Evolutionary conservation across 2,329 filamentous ascomycete species (phyloP).

Genomic region (Neonectria punicea): DNA sequence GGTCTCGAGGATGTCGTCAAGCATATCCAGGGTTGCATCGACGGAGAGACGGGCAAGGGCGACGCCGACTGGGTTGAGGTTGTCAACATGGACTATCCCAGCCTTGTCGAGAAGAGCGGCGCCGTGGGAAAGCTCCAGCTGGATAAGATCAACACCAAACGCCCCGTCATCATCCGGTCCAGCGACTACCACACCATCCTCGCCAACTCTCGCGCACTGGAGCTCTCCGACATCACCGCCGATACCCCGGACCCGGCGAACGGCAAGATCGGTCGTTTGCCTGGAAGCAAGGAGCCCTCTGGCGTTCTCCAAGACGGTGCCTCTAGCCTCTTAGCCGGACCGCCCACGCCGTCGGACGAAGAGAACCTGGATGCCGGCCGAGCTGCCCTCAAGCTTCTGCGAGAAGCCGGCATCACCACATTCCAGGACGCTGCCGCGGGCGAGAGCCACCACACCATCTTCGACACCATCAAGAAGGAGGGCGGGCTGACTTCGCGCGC

Average conservation of each 20-base stretch:
- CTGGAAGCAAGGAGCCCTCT: slow-evolving; percentile 40
- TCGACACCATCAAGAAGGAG: slow-evolving; percentile 35
- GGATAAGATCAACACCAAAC: slow-evolving; percentile 35
- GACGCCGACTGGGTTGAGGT: slow-evolving; percentile 42
- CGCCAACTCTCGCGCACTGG: slow-evolving; percentile 39
- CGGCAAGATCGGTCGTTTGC: slow-evolving; percentile 39
- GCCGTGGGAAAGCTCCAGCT: slow-evolving; percentile 35
- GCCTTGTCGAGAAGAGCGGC: slow-evolving; percentile 36
- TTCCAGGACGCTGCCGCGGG: slow-evolving; percentile 42
- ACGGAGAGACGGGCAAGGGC: slow-evolving; percentile 33
- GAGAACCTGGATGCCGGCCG: slow-evolving; percentile 37
- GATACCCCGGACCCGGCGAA: slow-evolving; percentile 34
- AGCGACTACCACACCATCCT: slow-evolving; percentile 41
- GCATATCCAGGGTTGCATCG: slow-evolving; percentile 41
- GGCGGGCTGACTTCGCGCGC: slow-evolving; percentile 36
- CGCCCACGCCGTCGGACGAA: slow-evolving; percentile 27
- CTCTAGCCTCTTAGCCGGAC: slow-evolving; percentile 31
- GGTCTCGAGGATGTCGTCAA: slow-evolving; percentile 25
- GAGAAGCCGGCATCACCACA: slow-evolving; percentile 42
- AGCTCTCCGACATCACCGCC: slow-evolving; percentile 36
- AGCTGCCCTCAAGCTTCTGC: slow-evolving; percentile 41
- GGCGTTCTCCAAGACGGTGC: slow-evolving; percentile 41
- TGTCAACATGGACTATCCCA: slow-evolving; percentile 40
- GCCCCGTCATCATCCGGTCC: slow-evolving; percentile 37
- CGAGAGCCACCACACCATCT: slow-evolving; percentile 23